Evolutionary conservation across 345 rosid genomes (phyloP).

Genomic region (Pistacia vera): DNA sequence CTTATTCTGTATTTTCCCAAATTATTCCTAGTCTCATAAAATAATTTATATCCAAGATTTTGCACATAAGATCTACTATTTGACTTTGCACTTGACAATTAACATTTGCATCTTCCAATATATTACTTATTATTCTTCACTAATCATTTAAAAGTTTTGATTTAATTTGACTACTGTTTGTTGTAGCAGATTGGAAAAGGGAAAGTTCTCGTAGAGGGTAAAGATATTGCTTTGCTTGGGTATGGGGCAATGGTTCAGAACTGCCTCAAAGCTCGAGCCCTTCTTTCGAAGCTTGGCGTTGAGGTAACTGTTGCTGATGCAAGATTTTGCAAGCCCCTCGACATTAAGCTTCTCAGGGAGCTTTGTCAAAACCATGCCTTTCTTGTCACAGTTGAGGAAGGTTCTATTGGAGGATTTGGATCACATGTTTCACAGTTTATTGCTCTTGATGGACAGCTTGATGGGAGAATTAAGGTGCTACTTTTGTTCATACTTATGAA

Average conservation of each 20-base stretch:
- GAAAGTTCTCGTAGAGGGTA: constrained; percentile 71
- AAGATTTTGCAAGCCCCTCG: constrained; percentile 95
- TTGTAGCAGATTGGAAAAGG: constrained; percentile 82
- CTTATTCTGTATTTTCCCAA: background rate
- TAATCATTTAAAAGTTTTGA: background rate
- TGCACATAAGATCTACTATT: background rate
- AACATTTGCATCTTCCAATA: background rate
- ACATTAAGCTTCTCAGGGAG: constrained; percentile 68
- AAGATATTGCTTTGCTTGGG: constrained; percentile 87
- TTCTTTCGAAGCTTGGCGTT: constrained; percentile 78
- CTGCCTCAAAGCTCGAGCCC: constrained; percentile 80
- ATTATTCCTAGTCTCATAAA: too few species aligned
- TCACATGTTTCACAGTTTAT: constrained; percentile 90
- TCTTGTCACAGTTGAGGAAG: constrained; percentile 90
- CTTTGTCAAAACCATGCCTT: constrained; percentile 69
- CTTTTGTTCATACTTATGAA: background rate
- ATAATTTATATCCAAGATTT: background rate
- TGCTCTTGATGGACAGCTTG: constrained; percentile 90
- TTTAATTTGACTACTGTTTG: constrained; percentile 17
- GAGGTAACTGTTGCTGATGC: constrained; percentile 92
- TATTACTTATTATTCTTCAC: background rate
- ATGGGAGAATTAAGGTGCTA: constrained; percentile 72
- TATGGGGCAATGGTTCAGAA: constrained; percentile 95
- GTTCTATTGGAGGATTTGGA: constrained; percentile 87
- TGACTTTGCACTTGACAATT: background rate